Base-by-base conservation (phyloP, 192 early-diverging fungal genomes). In the Linnemannia zychae region DNA sequence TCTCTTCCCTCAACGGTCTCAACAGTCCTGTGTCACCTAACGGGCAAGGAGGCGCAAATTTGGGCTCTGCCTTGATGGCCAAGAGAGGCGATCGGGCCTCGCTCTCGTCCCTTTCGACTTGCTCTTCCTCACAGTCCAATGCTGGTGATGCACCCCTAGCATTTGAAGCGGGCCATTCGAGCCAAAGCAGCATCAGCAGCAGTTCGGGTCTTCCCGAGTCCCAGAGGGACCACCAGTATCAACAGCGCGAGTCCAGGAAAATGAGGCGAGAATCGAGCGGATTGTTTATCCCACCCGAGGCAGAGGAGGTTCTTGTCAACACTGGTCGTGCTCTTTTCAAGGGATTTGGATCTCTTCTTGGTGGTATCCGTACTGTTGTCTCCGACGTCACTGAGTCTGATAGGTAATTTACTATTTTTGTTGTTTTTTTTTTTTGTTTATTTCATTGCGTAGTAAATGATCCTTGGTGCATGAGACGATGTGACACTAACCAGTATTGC, bases 251-350 rank as follows among this genome's bases (percentile, higher is more conserved):
- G 16, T 48, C 67, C 16, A 70, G 82, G 71, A 68, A 47, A 34
- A 13, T 52, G 17, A 84, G 22, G 60, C 66, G 82, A 11, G 82
- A 84, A n/a, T 79, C 82, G 0, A 79, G 77, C 36, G 77, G 82
- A 38, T 24, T 84, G 22, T 83, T 78, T 74, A 78, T 84, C 13
- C 82, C 82, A 65, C 67, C 82, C 17, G 82, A 84, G 69, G 82
- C 82, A 2, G 82, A 84, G 44, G 82, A 84, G 38, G 82, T 84
- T 0, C 68, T 84, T 40, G 82, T 84, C 33, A 84, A 84, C 33
- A 84, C 82, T 38, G 82, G 82, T 1, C 82, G 82, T 22, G 82
- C 82, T 12, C 81, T 83, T 16, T 83, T 83, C 76, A 83, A 83
- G 38, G 81, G 81, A 0, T 83, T 83, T 71, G 81, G 81, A 28